Conservation (phyloP, 163 green algal genomes). For the Coccomyxa subellipsoidea region DNA sequence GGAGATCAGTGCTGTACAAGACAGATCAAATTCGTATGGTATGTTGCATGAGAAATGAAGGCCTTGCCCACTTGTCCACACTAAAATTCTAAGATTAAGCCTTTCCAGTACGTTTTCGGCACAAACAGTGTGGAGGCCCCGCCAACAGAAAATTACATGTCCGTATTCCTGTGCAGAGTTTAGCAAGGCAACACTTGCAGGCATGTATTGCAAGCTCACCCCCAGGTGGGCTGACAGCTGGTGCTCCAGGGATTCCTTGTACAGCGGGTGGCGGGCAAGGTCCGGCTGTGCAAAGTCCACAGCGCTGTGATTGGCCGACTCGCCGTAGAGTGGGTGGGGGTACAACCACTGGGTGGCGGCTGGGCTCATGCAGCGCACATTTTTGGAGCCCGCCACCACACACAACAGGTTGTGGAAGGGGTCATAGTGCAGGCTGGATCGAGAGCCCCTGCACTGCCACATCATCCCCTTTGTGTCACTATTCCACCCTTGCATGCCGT, state of each 20-base stretch:
- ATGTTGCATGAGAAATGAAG: too few relatives aligned
- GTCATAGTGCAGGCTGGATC: constrained; percentile 70
- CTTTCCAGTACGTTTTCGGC: too few relatives aligned
- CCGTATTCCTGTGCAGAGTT: too few relatives aligned
- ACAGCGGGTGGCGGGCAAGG: constrained; percentile 17
- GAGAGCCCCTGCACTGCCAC: constrained; percentile 16
- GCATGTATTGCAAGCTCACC: not conserved
- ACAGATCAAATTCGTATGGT: too few relatives aligned
- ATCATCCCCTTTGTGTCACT: not conserved
- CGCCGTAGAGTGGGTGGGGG: constrained; percentile 40
- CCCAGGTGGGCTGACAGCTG: not conserved
- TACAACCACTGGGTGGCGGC: constrained; percentile 33
- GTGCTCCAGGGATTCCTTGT: constrained; percentile 20
- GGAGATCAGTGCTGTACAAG: too few relatives aligned
- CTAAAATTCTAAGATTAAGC: too few relatives aligned
- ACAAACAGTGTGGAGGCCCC: too few relatives aligned
- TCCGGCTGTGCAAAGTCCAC: constrained; percentile 50
- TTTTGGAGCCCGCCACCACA: constrained; percentile 59
- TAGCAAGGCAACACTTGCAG: not conserved
- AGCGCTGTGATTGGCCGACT: constrained; percentile 53
- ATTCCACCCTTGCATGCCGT: too few relatives aligned
- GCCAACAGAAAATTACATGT: too few relatives aligned
- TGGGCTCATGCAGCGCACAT: constrained; percentile 45
- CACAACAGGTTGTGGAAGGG: constrained; percentile 71
- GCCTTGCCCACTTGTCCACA: too few relatives aligned